phyloP scores from a whole-genome alignment of 768 basidiomycete species.

The Saitozyma podzolica region DNA sequence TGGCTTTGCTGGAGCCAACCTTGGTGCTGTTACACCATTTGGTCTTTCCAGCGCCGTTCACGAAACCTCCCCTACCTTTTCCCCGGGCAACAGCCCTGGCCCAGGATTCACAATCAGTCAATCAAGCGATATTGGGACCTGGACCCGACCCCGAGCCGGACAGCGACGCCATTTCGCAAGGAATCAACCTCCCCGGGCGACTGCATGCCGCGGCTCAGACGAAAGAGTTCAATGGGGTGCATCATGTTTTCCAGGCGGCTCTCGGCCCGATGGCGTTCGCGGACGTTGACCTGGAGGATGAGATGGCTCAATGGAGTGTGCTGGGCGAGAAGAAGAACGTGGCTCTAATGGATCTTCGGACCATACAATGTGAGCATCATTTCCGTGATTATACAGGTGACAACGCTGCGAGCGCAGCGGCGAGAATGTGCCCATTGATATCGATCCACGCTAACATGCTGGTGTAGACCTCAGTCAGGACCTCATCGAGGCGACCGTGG shows the following conservation, averaged over 20 bases:
- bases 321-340: constrained; percentile 11
- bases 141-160: constrained; percentile 6
- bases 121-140: background rate
- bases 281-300: constrained; percentile 21
- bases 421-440: no score
- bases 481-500: constrained; percentile 44
- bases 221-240: constrained; percentile 42
- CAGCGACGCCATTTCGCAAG: constrained; percentile 11
- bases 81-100: background rate
- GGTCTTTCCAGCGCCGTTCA: constrained; percentile 18
- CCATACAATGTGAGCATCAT: constrained; percentile 7
- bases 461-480: constrained; percentile 43
- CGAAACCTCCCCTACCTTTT: background rate
- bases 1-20: constrained; percentile 18
- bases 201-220: constrained; percentile 13
- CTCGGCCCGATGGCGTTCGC: constrained; percentile 45
- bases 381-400: no score
- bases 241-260: constrained; percentile 39
- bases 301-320: constrained; percentile 4
- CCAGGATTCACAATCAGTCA: background rate
- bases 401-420: no score
- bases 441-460: no score
- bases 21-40: constrained; percentile 33
- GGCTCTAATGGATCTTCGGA: constrained; percentile 1
- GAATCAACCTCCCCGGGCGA: constrained; percentile 27